Conservation (phyloP, 208 protist genomes). For the Leishmania turanica region DNA sequence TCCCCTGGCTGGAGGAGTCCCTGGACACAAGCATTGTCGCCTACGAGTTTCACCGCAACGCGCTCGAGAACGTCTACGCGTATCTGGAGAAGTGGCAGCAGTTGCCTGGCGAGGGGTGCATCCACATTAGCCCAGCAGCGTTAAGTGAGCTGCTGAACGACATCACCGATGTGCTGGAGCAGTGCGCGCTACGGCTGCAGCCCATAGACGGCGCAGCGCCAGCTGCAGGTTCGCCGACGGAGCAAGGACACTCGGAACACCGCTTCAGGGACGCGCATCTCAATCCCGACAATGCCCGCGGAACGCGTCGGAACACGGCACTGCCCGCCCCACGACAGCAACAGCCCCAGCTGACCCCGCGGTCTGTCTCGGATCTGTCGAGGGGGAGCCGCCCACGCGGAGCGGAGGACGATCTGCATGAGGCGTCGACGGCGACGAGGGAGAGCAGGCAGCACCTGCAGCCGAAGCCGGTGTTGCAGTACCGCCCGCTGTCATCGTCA, state of each 20-base stretch:
- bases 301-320: not conserved
- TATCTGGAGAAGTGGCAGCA: conserved; percentile 35
- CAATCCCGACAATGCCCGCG: not conserved
- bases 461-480: not conserved
- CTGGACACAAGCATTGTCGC: conserved; percentile 38
- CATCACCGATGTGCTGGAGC: conserved; percentile 38
- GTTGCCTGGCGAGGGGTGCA: conserved; percentile 22
- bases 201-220: conserved; percentile 2
- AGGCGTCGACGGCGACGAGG: not conserved
- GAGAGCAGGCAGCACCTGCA: not conserved
- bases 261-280: not conserved
- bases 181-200: conserved; percentile 33
- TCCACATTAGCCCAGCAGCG: conserved; percentile 26
- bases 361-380: not conserved
- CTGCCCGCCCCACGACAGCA: not conserved
- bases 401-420: not conserved
- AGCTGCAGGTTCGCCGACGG: not conserved
- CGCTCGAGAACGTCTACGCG: conserved; percentile 39
- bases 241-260: not conserved
- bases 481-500: not conserved
- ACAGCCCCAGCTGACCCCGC: not conserved
- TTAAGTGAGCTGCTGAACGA: conserved; percentile 31
- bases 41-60: conserved; percentile 55
- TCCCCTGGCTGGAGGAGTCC: conserved; percentile 40
- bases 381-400: not conserved